Evolutionary conservation across 768 basidiomycete species (phyloP).

Genomic region (Lactifluus subvellereus): DNA sequence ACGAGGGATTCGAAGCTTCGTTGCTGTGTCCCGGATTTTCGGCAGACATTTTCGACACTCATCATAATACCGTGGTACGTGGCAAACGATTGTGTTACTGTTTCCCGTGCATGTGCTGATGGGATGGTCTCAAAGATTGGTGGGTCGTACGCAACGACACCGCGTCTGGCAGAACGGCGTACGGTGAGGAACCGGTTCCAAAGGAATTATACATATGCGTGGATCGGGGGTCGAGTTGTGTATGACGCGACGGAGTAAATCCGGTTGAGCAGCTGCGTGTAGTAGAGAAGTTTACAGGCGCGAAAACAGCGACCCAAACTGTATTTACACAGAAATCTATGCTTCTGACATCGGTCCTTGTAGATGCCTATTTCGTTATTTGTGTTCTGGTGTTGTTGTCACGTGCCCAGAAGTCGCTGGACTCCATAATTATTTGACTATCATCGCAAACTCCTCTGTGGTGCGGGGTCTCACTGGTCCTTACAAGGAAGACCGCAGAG

Average conservation of each 20-base stretch:
- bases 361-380: too few relatives aligned
- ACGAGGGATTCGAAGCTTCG: constrained; percentile 73
- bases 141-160: constrained; percentile 83
- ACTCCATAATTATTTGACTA: neutral
- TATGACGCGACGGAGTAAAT: constrained; percentile 38
- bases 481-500: too few relatives aligned
- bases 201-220: constrained; percentile 84
- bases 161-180: constrained; percentile 69
- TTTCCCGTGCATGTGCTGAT: constrained; percentile 13
- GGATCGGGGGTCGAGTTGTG: constrained; percentile 69
- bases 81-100: neutral
- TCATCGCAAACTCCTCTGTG: too few relatives aligned
- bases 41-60: constrained; percentile 84
- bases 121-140: constrained; percentile 56
- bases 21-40: constrained; percentile 87
- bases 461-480: too few relatives aligned
- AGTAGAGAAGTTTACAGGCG: neutral
- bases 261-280: too few relatives aligned
- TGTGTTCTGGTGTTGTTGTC: too few relatives aligned
- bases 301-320: too few relatives aligned
- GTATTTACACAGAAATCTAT: neutral
- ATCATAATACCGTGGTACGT: constrained; percentile 84
- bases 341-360: neutral
- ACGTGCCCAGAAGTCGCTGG: too few relatives aligned
- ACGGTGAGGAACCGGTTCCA: constrained; percentile 90